Base-by-base conservation (phyloP, 306 rosid genomes). In the Herpetospermum pedunculosum region DNA sequence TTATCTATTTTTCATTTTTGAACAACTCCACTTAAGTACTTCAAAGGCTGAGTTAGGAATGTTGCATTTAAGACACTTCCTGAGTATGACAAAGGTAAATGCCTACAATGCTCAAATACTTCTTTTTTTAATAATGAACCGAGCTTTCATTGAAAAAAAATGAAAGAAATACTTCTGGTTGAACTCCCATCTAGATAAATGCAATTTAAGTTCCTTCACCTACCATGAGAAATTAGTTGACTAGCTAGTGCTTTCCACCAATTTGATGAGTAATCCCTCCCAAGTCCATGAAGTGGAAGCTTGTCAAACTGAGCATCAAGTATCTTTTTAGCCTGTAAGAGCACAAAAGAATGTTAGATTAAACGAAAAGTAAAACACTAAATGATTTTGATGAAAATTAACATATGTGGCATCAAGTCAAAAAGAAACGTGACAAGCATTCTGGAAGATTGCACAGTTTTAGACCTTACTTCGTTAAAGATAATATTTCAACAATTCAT, bases 201-300 rank as follows among this genome's bases (percentile, higher is more conserved):
- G 35, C 35, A 41, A 40, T 68, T 43, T 44, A 14, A 68, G 25
- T 76, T 75, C 79, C 64, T 73, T 32, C 38, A 35, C 44, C 70
- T 88, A 92, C 98, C 98, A 64, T 82, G 79, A 68, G 84, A 83
- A 75, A 90, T 78, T 78, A 90, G 79, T 75, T 87, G 92, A 76
- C 77, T 80, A 63, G 87, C 96, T 6, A 92, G 95, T 67, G 91
- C 95, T 84, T 88, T 92, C 98, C 98, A 92, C 96, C 98, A 92
- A 81, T 85, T 90, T 63, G 95, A 80, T 34, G 89, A 83, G 82
- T 87, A 82, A 48, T 81, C 78, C 78, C 86, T 92, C 75, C 98
- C 98, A 70, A 90, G 87, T 48, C 98, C 98, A 83, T 92, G 96
- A 78, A 92, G 89, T 38, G 98, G 96, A 84, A 92, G 98, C 81